Conservation (phyloP, 1,284 basidiomycete species). For the Ceratorhiza oryzae-sativae region DNA sequence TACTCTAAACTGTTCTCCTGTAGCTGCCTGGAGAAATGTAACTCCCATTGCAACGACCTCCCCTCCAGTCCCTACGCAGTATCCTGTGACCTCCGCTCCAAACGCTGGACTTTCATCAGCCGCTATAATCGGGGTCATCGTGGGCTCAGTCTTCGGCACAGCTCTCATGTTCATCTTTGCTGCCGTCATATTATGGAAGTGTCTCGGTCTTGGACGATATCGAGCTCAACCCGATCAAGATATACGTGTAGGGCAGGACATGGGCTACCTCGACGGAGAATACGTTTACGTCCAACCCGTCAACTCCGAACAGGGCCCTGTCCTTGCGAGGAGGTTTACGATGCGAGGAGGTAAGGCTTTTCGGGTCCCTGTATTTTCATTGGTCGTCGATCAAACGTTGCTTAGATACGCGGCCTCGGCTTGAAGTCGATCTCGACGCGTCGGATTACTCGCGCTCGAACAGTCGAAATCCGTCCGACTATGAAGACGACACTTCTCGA, state of each 20-base stretch:
- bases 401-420: conserved; percentile 5
- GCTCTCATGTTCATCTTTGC: conserved; percentile 28
- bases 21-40: conserved; percentile 21
- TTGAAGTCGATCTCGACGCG: conserved; percentile 12
- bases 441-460: not conserved
- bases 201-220: not conserved
- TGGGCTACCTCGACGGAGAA: conserved; percentile 31
- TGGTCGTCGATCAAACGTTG: not conserved
- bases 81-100: not conserved
- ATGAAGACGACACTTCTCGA: conserved; percentile 15
- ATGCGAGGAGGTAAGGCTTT: conserved; percentile 11
- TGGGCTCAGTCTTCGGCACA: conserved; percentile 32
- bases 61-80: conserved; percentile 10
- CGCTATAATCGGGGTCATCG: conserved; percentile 27
- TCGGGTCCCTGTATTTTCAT: not conserved
- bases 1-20: not conserved
- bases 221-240: not conserved
- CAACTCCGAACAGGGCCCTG: not conserved
- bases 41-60: not conserved
- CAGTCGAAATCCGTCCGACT: conserved; percentile 14
- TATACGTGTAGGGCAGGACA: conserved; percentile 5
- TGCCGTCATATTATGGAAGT: conserved; percentile 10
- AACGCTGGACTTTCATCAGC: not conserved
- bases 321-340: not conserved
- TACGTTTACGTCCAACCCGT: conserved; percentile 26